Conservation (phyloP, 2,329 filamentous ascomycete species). For the Epichloe hybrida region DNA sequence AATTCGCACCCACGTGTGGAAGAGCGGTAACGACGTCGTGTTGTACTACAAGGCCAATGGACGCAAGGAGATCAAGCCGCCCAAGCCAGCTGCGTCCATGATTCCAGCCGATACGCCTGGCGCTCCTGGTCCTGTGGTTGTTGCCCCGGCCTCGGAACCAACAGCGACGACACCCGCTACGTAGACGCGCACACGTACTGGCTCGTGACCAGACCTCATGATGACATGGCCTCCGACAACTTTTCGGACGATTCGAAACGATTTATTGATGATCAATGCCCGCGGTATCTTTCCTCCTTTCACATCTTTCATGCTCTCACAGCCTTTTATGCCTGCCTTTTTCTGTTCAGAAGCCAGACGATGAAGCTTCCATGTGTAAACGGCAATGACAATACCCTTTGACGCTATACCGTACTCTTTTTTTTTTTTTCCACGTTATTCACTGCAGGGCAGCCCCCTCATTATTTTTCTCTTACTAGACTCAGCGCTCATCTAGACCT, state of each 20-base stretch:
- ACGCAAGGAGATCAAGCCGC: conserved; percentile 44
- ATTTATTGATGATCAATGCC: background rate
- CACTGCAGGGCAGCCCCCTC: background rate
- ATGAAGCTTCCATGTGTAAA: background rate
- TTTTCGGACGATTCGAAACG: background rate
- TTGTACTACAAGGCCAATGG: conserved; percentile 87
- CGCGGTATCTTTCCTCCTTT: background rate
- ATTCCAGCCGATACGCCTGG: conserved; percentile 12
- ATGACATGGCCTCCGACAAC: background rate
- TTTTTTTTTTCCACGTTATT: background rate
- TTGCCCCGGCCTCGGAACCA: conserved; percentile 9
- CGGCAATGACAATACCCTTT: conserved; percentile 3
- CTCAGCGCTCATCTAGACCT: too few relatives aligned
- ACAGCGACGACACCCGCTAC: background rate
- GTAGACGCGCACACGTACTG: background rate
- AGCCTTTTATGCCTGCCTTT: background rate
- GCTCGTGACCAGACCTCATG: too few relatives aligned
- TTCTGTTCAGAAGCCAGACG: background rate
- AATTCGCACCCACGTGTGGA: conserved; percentile 84
- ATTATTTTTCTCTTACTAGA: too few relatives aligned
- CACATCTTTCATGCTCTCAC: background rate
- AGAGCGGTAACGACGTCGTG: conserved; percentile 83
- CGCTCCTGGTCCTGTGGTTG: conserved; percentile 8
- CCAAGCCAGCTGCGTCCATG: conserved; percentile 4
- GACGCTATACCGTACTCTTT: background rate